Base-by-base conservation (phyloP, 75 land plant genomes). In the Selaginella tamariscina region DNA sequence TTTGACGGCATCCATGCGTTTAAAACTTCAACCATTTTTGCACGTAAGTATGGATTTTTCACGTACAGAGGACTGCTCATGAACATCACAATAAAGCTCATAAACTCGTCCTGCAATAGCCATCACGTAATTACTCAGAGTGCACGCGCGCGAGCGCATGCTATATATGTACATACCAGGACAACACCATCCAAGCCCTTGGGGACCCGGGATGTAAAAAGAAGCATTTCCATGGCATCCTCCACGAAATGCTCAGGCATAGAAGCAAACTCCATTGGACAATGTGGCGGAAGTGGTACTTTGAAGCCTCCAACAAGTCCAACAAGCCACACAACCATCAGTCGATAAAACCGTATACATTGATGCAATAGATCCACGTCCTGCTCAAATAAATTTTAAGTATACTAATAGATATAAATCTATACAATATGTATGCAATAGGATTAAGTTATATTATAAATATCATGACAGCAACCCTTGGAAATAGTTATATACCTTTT, bases 41-140 rank as follows among this genome's bases (percentile, higher is more conserved):
- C 96, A 70, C 91, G 83, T 30, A 94, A 66, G 68, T 94, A 90
- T 26, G 99, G 99, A 56, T 94, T 94, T 64, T 82, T 87, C 22
- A 94, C 77, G 67, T 82, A 83, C 9, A 86, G 65, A 2, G 99
- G 96, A 70, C 91, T 94, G 22, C 85, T 95, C 96, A 94, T 94
- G 77, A 94, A 94, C 96, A 94, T 94, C 31, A 94, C 94, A 32
- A 90, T 90, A 71, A 94, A 94, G 62, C 94, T 94, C 87, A 94
- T 75, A 63, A 90, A 94, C 56, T 90, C 96, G 74, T 94, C 99
- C 99, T 89, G 96, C 67, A 33, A 66, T 55, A 74, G 27, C 26
- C 63, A 26, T 21, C 5, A 5, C 11, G 15, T 5, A 39, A 39
- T 39, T 15, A 39, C 15, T 39, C 49, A 5, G n/a, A n/a, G n/a